These are phyloP conservation scores for Tetracladium setigerum DNA, from an alignment of 495 filamentous ascomycete genomes.

Conservation along the genomic window DNA sequence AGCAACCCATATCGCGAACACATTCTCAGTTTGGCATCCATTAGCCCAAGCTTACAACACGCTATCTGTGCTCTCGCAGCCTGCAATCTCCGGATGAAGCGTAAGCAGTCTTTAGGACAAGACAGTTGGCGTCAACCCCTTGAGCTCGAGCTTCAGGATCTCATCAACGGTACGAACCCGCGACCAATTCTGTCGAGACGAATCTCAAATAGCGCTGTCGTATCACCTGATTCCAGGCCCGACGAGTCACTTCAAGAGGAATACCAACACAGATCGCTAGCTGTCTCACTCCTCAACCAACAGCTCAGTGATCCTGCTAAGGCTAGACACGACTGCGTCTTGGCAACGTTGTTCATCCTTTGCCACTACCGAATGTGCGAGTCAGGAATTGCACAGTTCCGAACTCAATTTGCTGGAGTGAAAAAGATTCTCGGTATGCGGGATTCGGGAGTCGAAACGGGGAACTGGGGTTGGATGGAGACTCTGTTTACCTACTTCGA, in stretches of 20 bases:
- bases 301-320: constrained; percentile 68
- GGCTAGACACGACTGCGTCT: constrained; percentile 75
- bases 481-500: constrained; percentile 96
- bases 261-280: constrained; percentile 68
- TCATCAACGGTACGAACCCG: constrained; percentile 12
- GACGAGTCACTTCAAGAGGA: constrained; percentile 61
- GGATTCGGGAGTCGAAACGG: constrained; percentile 59
- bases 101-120: constrained; percentile 45
- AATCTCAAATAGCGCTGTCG: constrained; percentile 17
- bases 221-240: constrained; percentile 22
- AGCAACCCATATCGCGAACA: constrained; percentile 79
- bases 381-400: constrained; percentile 84
- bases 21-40: constrained; percentile 68
- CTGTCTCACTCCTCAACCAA: constrained; percentile 75
- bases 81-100: constrained; percentile 68
- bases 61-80: constrained; percentile 85
- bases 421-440: constrained; percentile 85
- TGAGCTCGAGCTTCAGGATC: constrained; percentile 18
- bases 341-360: constrained; percentile 80
- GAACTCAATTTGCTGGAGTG: constrained; percentile 88
- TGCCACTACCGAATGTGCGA: constrained; percentile 93
- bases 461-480: constrained; percentile 75
- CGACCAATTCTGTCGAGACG: constrained; percentile 2
- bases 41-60: constrained; percentile 78
- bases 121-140: constrained; percentile 24